phyloP scores from a whole-genome alignment of 495 filamentous ascomycete species.

The Darksidea phi region DNA sequence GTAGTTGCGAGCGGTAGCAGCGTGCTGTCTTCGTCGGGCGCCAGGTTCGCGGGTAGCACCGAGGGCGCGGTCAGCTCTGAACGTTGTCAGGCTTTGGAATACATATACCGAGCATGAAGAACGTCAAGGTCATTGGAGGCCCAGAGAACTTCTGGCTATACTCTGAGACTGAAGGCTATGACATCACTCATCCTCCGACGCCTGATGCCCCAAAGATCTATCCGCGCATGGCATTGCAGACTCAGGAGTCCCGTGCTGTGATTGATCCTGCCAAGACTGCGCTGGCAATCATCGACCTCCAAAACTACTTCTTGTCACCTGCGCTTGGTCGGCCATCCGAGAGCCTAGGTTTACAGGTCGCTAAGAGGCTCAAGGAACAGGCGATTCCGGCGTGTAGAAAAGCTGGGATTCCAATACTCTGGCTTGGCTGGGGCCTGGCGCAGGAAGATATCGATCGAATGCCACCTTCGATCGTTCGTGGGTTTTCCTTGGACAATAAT shows the following conservation, averaged over 20 bases:
- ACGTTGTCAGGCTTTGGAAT: too few relatives aligned
- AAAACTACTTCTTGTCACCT: constrained; percentile 14
- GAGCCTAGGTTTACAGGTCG: constrained; percentile 3
- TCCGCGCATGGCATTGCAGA: neutral
- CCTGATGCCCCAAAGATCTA: constrained; percentile 10
- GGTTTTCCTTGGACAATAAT: neutral
- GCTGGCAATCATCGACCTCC: constrained; percentile 12
- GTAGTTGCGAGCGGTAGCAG: too few relatives aligned
- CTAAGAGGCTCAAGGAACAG: neutral
- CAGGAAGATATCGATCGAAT: constrained; percentile 6
- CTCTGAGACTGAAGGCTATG: constrained; percentile 5
- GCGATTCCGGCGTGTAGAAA: constrained; percentile 15
- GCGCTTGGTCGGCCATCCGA: constrained; percentile 3
- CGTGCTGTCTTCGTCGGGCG: too few relatives aligned
- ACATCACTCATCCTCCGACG: constrained; percentile 11
- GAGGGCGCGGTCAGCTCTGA: too few relatives aligned
- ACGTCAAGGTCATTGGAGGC: constrained; percentile 10
- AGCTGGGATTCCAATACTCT: constrained; percentile 7
- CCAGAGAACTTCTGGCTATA: constrained; percentile 12
- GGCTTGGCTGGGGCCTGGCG: constrained; percentile 12
- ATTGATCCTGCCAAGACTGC: constrained; percentile 9
- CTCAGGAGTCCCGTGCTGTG: neutral
- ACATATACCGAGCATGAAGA: neutral
- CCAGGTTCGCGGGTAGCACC: too few relatives aligned
- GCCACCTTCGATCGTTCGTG: neutral